Conservation (phyloP, 768 basidiomycete species). For the Pleurotus pulmonarius region DNA sequence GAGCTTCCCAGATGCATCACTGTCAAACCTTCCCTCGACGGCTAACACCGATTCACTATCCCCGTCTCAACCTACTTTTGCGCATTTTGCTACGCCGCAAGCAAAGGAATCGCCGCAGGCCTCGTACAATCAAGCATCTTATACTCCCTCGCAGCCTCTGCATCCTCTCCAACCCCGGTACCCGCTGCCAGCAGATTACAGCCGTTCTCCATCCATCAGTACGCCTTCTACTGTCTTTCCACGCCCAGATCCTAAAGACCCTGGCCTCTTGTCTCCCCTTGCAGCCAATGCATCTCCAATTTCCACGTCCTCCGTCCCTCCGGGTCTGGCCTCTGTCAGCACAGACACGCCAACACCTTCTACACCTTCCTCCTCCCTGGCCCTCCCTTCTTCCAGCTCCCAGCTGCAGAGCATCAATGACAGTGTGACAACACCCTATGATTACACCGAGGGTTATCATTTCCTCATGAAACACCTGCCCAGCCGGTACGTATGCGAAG, state of each 20-base stretch:
- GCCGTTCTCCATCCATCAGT: conserved; percentile 8
- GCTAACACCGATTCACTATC: background rate
- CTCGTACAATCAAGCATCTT: conserved; percentile 22
- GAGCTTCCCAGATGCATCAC: conserved; percentile 38
- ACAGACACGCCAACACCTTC: conserved; percentile 13
- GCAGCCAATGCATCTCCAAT: conserved; percentile 37
- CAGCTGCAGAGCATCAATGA: conserved; percentile 58
- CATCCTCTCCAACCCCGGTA: conserved; percentile 53
- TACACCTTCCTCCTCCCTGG: conserved; percentile 19
- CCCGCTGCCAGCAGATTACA: conserved; percentile 15
- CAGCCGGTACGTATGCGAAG: conserved; percentile 58
- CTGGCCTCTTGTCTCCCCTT: conserved; percentile 33
- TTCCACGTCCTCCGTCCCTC: conserved; percentile 32
- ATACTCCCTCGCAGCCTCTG: conserved; percentile 20
- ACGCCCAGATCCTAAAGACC: conserved; percentile 8
- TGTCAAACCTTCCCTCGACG: conserved; percentile 19
- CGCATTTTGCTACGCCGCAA: background rate
- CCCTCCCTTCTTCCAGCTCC: conserved; percentile 20
- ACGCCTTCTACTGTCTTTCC: conserved; percentile 7
- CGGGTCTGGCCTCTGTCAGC: conserved; percentile 28
- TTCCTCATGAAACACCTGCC: conserved; percentile 94
- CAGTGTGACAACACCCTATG: conserved; percentile 75
- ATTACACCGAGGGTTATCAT: conserved; percentile 96
- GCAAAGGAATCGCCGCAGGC: background rate
- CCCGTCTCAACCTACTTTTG: background rate